A percentile compares a stretch with the other conserved stretches of the same genome.
phyloP scores from a whole-genome alignment of 768 basidiomycete species.

The Mycena albidolilacea region DNA sequence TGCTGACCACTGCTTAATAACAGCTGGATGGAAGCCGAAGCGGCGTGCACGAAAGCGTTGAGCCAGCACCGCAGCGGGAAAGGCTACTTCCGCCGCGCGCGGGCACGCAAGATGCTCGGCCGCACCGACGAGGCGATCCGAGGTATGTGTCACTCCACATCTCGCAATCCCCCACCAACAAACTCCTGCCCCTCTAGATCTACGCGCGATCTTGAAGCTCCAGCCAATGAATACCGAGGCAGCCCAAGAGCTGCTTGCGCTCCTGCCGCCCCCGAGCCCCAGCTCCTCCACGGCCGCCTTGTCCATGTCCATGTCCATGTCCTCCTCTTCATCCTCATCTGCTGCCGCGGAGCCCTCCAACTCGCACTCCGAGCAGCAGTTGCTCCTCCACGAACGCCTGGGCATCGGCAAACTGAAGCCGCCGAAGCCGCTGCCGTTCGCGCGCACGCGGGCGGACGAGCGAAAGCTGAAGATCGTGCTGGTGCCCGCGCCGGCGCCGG shows the following conservation, averaged over 20 bases:
- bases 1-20: conserved; percentile 16
- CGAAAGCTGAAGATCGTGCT: conserved; percentile 67
- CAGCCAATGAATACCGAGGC: conserved; percentile 80
- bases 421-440: conserved; percentile 67
- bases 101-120: conserved; percentile 74
- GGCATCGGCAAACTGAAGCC: conserved; percentile 58
- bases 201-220: conserved; percentile 71
- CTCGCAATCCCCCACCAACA: neutral
- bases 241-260: conserved; percentile 64
- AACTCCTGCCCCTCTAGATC: conserved; percentile 55
- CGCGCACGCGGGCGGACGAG: conserved; percentile 64
- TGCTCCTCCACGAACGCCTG: conserved; percentile 47
- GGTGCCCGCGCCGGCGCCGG: conserved; percentile 58
- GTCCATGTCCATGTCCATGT: neutral
- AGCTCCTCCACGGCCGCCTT: conserved; percentile 20
- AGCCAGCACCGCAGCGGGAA: conserved; percentile 78
- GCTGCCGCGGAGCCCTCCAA: conserved; percentile 31
- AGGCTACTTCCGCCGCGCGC: conserved; percentile 79
- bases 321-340: conserved; percentile 46
- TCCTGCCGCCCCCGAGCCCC: conserved; percentile 48
- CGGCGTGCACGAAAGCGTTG: conserved; percentile 77
- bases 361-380: conserved; percentile 17
- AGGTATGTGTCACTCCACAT: conserved; percentile 53
- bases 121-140: conserved; percentile 70
- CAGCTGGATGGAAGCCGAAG: conserved; percentile 82